Conservation (phyloP, 768 basidiomycete species). For the Auricularia sp. region DNA sequence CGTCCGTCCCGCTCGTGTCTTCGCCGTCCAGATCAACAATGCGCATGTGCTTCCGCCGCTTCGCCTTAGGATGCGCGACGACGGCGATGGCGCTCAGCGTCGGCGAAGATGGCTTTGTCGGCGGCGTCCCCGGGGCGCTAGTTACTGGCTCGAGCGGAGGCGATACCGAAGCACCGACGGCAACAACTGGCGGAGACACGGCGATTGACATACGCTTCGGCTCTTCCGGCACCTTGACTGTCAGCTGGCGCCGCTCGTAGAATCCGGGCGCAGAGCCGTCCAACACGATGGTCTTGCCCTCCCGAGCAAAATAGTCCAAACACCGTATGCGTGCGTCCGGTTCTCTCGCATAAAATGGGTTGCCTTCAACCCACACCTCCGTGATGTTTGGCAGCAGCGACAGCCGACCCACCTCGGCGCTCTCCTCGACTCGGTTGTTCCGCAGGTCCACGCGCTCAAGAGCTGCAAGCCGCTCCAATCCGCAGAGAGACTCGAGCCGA, state of each 20-base stretch:
- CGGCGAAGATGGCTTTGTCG: constrained; percentile 12
- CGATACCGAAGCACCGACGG: constrained; percentile 32
- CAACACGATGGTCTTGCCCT: constrained; percentile 66
- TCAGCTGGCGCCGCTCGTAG: constrained; percentile 57
- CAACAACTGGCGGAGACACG: constrained; percentile 49
- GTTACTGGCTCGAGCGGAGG: constrained; percentile 8
- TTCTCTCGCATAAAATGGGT: constrained; percentile 64
- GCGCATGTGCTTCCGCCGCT: constrained; percentile 56
- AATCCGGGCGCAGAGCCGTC: constrained; percentile 65
- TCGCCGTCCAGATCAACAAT: constrained; percentile 69
- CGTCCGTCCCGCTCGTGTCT: constrained; percentile 23
- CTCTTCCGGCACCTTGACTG: constrained; percentile 38
- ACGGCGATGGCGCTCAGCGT: constrained; percentile 18
- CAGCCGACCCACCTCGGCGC: constrained; percentile 74
- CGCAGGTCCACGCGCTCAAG: constrained; percentile 82
- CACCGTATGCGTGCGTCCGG: constrained; percentile 66
- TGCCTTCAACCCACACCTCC: constrained; percentile 78
- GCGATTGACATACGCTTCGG: constrained; percentile 38
- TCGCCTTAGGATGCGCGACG: constrained; percentile 34
- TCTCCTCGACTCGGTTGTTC: constrained; percentile 68
- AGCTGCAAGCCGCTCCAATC: constrained; percentile 78
- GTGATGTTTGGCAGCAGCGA: constrained; percentile 67
- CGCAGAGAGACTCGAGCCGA: constrained; percentile 89
- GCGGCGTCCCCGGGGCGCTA: constrained; percentile 6
- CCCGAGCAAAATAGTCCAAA: constrained; percentile 76